Evolutionary conservation across 2,329 filamentous ascomycete species (phyloP).

Genomic region (Helminthosporium solani): DNA sequence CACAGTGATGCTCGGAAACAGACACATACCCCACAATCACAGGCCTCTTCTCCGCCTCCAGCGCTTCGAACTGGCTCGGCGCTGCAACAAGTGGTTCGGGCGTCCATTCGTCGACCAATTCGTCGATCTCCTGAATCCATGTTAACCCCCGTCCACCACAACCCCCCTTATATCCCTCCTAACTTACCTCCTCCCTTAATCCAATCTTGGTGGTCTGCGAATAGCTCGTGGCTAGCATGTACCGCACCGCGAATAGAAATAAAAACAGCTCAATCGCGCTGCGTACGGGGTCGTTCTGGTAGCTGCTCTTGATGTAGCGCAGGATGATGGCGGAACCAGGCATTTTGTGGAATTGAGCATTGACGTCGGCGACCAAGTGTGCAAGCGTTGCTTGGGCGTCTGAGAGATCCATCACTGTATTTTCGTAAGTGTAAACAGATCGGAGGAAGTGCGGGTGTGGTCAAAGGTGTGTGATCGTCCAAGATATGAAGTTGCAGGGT

Average conservation of each 20-base stretch:
- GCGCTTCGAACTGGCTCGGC: constrained; percentile 72
- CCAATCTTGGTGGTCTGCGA: constrained; percentile 87
- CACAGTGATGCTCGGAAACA: background rate
- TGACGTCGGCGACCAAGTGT: constrained; percentile 56
- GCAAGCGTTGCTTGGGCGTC: constrained; percentile 56
- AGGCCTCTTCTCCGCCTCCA: constrained; percentile 80
- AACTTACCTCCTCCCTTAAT: constrained; percentile 72
- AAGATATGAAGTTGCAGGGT: background rate
- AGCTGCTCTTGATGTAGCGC: constrained; percentile 94
- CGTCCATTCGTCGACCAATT: constrained; percentile 93
- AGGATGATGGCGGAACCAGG: constrained; percentile 92
- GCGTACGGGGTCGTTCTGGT: constrained; percentile 94
- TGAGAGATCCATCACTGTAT: constrained; percentile 54
- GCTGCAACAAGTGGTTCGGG: constrained; percentile 85
- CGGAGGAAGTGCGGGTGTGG: too few relatives aligned
- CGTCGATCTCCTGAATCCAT: constrained; percentile 75
- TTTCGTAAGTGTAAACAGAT: background rate
- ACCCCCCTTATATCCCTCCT: background rate
- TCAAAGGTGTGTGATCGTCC: background rate
- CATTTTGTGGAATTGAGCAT: constrained; percentile 77
- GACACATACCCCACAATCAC: constrained; percentile 76
- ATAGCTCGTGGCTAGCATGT: constrained; percentile 88
- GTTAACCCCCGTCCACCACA: constrained; percentile 10
- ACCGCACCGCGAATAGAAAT: constrained; percentile 92
- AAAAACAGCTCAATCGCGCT: constrained; percentile 91